Base-by-base conservation (phyloP, 495 filamentous ascomycete species). In the Penicillium waksmanii region DNA sequence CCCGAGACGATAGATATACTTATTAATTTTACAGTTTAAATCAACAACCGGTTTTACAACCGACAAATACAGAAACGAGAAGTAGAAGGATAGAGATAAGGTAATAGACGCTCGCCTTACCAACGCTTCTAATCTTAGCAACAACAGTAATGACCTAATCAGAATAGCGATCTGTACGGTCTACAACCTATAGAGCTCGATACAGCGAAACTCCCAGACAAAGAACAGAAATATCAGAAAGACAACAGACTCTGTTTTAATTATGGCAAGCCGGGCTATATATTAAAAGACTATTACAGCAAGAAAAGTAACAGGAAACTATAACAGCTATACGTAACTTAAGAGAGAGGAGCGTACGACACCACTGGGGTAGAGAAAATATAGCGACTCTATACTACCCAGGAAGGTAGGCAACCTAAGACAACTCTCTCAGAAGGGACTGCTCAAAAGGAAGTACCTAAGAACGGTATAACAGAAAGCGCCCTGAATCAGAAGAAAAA, bases 121-220 rank as follows among this genome's bases (percentile, higher is more conserved):
- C 33, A 35, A 5, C n/a, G n/a, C n/a, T n/a, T n/a, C n/a, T n/a
- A n/a, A n/a, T n/a, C n/a, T n/a, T n/a, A n/a, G n/a, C n/a, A n/a
- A n/a, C n/a, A n/a, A n/a, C 8, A 36, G 2, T 5, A 25, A 25
- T 5, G 25, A 5, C 5, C 25, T 25, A 36, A 10, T 1, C 3
- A 13, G 2, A 36, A 47, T 5, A 51, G 23, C 21, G 23, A 15
- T 5, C 48, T 5, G 1, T 51, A 51, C 15, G 11, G 48, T 15
- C 48, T 21, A 33, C 21, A 17, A 51, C 48, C 21, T 27, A 51
- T 51, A 9, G 48, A 51, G 48, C 48, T 51, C 3, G 25, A 51
- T 7, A 6, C 21, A 33, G 48, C 21, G n/a, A 51, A 25, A 34
- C 48, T 51, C 1, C 48, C n/a, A 12, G 9, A n/a, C 7, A 5